These are phyloP conservation scores for Suillus discolor DNA, from an alignment of 768 basidiomycete species.

Conservation along the genomic window DNA sequence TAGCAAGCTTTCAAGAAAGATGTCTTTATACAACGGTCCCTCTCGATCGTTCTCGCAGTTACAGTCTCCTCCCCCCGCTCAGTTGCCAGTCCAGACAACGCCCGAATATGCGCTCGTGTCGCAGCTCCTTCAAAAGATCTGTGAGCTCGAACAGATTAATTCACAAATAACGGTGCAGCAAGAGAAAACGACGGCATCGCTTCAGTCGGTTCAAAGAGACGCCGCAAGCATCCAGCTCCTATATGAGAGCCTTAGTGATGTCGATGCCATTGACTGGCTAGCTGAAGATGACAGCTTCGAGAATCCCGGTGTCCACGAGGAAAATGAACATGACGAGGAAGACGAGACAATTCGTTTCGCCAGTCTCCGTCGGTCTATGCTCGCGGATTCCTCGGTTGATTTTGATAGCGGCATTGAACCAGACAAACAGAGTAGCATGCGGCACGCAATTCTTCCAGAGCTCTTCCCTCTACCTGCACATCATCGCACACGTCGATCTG, in stretches of 20 bases:
- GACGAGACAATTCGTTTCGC: conserved; percentile 35
- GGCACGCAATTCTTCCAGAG: conserved; percentile 15
- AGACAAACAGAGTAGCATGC: conserved; percentile 31
- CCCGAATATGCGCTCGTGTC: conserved; percentile 61
- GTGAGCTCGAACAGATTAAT: conserved; percentile 78
- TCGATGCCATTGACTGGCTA: conserved; percentile 40
- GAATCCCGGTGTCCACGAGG: conserved; percentile 24
- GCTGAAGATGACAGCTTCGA: conserved; percentile 48
- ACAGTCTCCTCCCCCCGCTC: conserved; percentile 13
- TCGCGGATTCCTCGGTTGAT: conserved; percentile 24
- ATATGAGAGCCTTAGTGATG: conserved; percentile 68
- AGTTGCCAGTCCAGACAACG: conserved; percentile 20
- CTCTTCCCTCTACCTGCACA: conserved; percentile 22
- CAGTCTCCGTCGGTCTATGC: conserved; percentile 28
- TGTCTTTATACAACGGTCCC: conserved; percentile 21
- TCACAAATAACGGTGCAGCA: conserved; percentile 67
- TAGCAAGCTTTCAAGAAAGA: conserved; percentile 17
- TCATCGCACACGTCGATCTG: conserved; percentile 48
- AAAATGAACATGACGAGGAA: conserved; percentile 27
- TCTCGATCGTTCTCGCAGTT: conserved; percentile 29
- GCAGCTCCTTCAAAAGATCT: conserved; percentile 72
- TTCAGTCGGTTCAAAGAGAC: conserved; percentile 73
- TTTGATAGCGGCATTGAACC: conserved; percentile 22
- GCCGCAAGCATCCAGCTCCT: conserved; percentile 68
- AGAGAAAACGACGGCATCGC: conserved; percentile 55